A percentile compares a stretch with the other conserved stretches of the same genome.
Evolutionary conservation across 1,284 basidiomycete species (phyloP).

Genomic region (Microbotryum intermedium): DNA sequence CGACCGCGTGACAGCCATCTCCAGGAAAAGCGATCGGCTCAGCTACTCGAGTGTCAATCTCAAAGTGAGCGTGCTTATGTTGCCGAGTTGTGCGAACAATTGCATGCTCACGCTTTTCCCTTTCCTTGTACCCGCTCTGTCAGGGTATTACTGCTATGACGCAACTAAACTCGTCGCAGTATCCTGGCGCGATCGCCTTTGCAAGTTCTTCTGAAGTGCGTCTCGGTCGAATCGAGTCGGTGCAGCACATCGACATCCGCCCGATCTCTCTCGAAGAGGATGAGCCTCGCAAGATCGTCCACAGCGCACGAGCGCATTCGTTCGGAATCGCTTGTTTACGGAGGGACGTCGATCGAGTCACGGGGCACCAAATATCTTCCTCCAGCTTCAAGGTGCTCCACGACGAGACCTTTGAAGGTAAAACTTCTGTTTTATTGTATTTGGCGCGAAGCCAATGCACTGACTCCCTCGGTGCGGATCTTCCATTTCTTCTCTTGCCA

Average conservation of each 20-base stretch:
- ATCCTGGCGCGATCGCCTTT: slow-evolving; percentile 25
- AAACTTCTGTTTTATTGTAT: too few species aligned
- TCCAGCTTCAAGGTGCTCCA: slow-evolving; percentile 24
- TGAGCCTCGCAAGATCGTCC: slow-evolving; percentile 37
- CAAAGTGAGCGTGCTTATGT: slow-evolving; percentile 8
- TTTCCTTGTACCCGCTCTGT: background rate
- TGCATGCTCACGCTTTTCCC: background rate
- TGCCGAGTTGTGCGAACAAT: background rate
- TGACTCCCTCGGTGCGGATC: background rate
- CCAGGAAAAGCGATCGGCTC: slow-evolving; percentile 31
- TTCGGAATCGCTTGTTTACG: slow-evolving; percentile 29
- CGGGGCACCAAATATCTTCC: slow-evolving; percentile 8
- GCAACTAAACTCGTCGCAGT: slow-evolving; percentile 18
- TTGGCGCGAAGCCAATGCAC: background rate
- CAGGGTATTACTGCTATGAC: slow-evolving; percentile 30
- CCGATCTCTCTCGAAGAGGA: slow-evolving; percentile 38
- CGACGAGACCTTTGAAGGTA: slow-evolving; percentile 27
- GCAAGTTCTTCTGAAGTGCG: slow-evolving; percentile 25
- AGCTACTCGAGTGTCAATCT: slow-evolving; percentile 34
- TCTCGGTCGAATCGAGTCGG: slow-evolving; percentile 34
- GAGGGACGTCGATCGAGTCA: slow-evolving; percentile 27
- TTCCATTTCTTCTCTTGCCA: background rate
- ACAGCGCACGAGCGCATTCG: slow-evolving; percentile 13
- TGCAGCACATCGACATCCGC: slow-evolving; percentile 36
- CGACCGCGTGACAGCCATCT: slow-evolving; percentile 36